Evolutionary conservation across 2,329 filamentous ascomycete genomes (phyloP), one percentile per base, ranked within the genome.

Genomic region (Dothideomycetidae sp.): DNA sequence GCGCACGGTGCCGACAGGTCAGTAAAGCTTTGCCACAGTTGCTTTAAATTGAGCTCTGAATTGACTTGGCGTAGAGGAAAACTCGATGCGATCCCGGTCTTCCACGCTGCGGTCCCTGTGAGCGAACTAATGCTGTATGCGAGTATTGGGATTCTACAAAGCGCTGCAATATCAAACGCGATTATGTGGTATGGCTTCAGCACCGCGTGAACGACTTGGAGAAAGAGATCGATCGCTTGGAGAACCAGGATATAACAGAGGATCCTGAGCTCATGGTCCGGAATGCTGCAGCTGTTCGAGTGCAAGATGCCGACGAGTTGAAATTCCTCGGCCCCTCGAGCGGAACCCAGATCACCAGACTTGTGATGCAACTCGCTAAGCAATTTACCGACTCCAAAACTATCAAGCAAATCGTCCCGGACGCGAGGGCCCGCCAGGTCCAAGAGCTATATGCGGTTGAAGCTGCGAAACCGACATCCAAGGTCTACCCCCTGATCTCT

Each of bases 341-440:
- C 56, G 90, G 88, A 42, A 93, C 94, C 50, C 83, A 85, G 53
- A 93, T 96, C 65, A 93, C 86, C 10, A 76, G 88, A 18, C 69
- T 96, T 48, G 78, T 98, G 9, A 94, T 98, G 81, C 86, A 94
- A 56, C 76, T 93, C 58, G 88, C 88, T 37, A 96, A 93, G 61
- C 79, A 85, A 45, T 93, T 88, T 52, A 92, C 85, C 16, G 81
- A 90, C 51, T 80, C 84, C 4, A 82, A 85, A 57, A 84, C 79
- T 46, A 94, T 96, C 54, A 85, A 84, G 41, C 85, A 94, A 48
- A 76, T 96, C 34, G 82, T 94, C 19, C 83, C 86, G 3, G 80
- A 86, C 71, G 54, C 75, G 61, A 57, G 74, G 57, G 53, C 75
- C 61, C 61, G 73, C 65, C 63, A 75, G 54, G 67, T 80, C 63